phyloP scores from a whole-genome alignment of 805 yeast genomes.

The Candida broadrunensis region DNA sequence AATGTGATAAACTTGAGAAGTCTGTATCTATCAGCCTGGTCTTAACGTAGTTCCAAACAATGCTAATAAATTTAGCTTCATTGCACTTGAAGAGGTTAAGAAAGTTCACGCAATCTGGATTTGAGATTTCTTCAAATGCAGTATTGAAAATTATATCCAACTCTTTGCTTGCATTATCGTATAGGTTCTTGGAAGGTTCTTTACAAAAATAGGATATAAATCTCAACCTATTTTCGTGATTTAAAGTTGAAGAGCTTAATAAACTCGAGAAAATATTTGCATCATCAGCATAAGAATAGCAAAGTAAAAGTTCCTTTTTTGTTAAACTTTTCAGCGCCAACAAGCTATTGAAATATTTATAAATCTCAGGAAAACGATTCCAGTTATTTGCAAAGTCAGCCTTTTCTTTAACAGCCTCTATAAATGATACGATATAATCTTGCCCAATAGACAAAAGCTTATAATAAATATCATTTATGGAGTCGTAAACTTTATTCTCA shows the following conservation, averaged over 20 bases:
- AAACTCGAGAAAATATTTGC: constrained; percentile 16
- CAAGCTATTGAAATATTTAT: too few species aligned
- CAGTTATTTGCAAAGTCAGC: too few species aligned
- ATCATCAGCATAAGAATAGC: constrained; percentile 15
- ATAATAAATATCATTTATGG: too few species aligned
- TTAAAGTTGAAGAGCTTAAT: constrained; percentile 7
- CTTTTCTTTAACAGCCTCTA: too few species aligned
- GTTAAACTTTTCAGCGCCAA: constrained; percentile 9
- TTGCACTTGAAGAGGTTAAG: background rate
- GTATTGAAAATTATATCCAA: background rate
- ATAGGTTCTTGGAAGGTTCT: background rate
- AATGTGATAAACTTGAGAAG: background rate
- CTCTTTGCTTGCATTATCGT: background rate
- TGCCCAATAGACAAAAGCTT: too few species aligned
- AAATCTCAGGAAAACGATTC: too few species aligned
- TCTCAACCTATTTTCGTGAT: background rate
- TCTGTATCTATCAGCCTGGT: background rate
- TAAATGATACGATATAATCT: too few species aligned
- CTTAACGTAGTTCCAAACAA: background rate
- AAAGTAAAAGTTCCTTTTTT: constrained; percentile 16
- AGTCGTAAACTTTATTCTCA: too few species aligned
- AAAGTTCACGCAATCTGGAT: background rate
- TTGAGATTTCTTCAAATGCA: background rate
- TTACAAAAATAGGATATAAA: background rate
- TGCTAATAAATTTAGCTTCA: background rate